A percentile compares a stretch with the other conserved stretches of the same genome.
Conservation (phyloP, 805 yeast genomes). For the Cyberlindnera japonica region DNA sequence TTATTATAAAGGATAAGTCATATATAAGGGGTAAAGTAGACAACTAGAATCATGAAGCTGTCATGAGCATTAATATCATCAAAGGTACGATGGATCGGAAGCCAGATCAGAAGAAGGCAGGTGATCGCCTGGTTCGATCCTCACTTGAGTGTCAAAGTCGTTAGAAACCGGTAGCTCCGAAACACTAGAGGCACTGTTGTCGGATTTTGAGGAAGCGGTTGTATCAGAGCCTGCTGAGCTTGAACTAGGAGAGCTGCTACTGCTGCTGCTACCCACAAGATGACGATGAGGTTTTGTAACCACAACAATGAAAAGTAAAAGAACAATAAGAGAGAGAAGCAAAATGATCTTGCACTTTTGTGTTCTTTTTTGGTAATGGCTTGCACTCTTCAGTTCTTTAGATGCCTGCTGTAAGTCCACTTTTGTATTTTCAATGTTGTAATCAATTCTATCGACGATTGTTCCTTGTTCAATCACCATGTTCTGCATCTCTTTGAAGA, state of each 20-base stretch:
- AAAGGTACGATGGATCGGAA: too few species aligned
- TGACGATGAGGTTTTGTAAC: constrained; percentile 55
- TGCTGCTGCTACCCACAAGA: constrained; percentile 12
- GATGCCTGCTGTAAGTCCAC: constrained; percentile 74
- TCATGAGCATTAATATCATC: too few species aligned
- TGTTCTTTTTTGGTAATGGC: constrained; percentile 78
- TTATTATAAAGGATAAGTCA: too few species aligned
- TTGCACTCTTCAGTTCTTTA: constrained; percentile 72
- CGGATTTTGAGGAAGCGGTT: not conserved
- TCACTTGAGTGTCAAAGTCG: constrained; percentile 7
- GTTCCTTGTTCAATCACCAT: constrained; percentile 96
- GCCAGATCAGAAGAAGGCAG: not conserved
- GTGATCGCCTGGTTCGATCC: constrained; percentile 8
- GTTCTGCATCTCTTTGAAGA: constrained; percentile 88
- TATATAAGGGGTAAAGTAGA: too few species aligned
- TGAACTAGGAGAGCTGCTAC: not conserved
- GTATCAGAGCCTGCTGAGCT: not conserved
- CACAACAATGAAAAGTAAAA: constrained; percentile 66
- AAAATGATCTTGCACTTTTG: constrained; percentile 88
- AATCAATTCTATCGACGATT: constrained; percentile 87
- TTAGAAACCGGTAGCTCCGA: constrained; percentile 5
- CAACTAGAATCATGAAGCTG: too few species aligned
- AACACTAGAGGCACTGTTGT: not conserved
- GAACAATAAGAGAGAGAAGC: constrained; percentile 63
- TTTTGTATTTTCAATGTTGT: constrained; percentile 79